Conservation (phyloP, 306 rosid species). For the Ormosia emarginata region DNA sequence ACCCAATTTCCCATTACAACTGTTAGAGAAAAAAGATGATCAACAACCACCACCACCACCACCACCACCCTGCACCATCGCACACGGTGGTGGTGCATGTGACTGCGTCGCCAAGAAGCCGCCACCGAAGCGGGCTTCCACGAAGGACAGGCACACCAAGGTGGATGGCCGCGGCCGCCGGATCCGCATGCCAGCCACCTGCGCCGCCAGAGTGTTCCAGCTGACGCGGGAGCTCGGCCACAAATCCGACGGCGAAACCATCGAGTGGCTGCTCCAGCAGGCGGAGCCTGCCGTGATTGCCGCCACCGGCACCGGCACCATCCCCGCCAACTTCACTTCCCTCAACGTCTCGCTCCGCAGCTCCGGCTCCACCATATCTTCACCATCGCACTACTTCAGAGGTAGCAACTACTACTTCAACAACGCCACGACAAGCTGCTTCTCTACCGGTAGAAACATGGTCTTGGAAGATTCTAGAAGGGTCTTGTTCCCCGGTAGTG, state of each 20-base stretch:
- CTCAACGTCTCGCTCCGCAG: slow-evolving; percentile 75
- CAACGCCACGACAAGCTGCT: slow-evolving; percentile 7
- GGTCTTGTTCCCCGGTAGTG: slow-evolving; percentile 31
- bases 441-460: slow-evolving; percentile 18
- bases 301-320: slow-evolving; percentile 76
- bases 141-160: slow-evolving; percentile 76
- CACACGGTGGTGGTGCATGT: neutral
- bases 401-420: slow-evolving; percentile 31
- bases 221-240: slow-evolving; percentile 73
- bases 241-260: slow-evolving; percentile 79
- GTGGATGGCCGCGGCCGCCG: slow-evolving; percentile 86
- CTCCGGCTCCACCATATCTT: slow-evolving; percentile 64
- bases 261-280: slow-evolving; percentile 84
- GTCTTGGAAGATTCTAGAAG: slow-evolving; percentile 30
- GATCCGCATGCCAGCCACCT: slow-evolving; percentile 82
- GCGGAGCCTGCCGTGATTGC: slow-evolving; percentile 78
- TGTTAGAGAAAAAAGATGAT: slow-evolving; percentile 50
- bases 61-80: neutral
- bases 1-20: slow-evolving; percentile 70
- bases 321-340: slow-evolving; percentile 75
- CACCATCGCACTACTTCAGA: slow-evolving; percentile 61
- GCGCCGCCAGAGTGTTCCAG: slow-evolving; percentile 83
- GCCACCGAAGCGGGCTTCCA: slow-evolving; percentile 51
- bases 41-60: neutral
- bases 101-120: slow-evolving; percentile 35